These are phyloP conservation scores for Passalora sequoiae DNA, from an alignment of 2,329 filamentous ascomycete species.

Conservation along the genomic window DNA sequence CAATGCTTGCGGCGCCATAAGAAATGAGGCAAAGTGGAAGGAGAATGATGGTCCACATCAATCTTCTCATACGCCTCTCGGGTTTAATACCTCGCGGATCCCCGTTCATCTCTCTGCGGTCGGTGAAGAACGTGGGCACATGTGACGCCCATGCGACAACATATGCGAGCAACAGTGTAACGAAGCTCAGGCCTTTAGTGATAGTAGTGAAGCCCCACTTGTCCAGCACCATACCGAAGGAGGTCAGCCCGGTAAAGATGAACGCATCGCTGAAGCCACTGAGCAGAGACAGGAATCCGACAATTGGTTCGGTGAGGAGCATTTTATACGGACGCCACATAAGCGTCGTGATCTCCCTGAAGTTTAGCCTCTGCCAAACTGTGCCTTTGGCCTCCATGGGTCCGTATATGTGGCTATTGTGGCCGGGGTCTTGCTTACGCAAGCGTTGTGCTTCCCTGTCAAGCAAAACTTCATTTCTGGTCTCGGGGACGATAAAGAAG, in stretches of 20 bases:
- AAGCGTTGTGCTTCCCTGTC: conserved; percentile 68
- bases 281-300: conserved; percentile 63
- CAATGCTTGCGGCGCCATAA: conserved; percentile 38
- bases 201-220: conserved; percentile 58
- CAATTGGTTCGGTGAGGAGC: conserved; percentile 70
- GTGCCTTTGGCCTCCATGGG: conserved; percentile 60
- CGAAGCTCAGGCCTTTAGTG: conserved; percentile 55
- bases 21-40: not conserved
- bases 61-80: conserved; percentile 61
- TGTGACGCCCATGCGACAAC: conserved; percentile 57
- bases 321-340: conserved; percentile 65
- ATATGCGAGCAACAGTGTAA: conserved; percentile 59
- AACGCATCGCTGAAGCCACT: conserved; percentile 69
- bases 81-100: conserved; percentile 51
- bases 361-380: not conserved
- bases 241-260: conserved; percentile 74
- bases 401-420: conserved; percentile 56
- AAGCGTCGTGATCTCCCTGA: conserved; percentile 43
- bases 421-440: conserved; percentile 49
- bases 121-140: conserved; percentile 45
- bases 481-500: conserved; percentile 63
- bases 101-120: conserved; percentile 44
- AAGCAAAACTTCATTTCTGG: conserved; percentile 68
- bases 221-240: conserved; percentile 60
- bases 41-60: conserved; percentile 46